Evolutionary conservation across 805 yeast genomes (phyloP).

Genomic region (Candida ortonii): DNA sequence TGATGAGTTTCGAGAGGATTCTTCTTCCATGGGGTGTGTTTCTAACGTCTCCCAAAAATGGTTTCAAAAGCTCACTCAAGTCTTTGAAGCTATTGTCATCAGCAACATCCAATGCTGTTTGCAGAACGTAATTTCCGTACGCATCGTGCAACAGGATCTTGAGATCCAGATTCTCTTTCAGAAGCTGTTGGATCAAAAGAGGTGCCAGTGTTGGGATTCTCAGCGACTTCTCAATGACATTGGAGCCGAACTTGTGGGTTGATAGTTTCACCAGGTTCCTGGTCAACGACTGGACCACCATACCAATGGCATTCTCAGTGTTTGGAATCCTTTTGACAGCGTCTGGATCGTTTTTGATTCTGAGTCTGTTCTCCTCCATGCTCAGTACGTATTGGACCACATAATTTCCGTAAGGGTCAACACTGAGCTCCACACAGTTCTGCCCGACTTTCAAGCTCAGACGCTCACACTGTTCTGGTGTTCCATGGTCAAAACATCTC

Average conservation of each 20-base stretch:
- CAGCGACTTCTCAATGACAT: constrained; percentile 56
- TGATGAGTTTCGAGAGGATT: constrained; percentile 61
- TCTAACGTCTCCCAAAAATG: constrained; percentile 73
- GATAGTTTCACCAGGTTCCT: constrained; percentile 37
- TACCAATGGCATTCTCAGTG: constrained; percentile 29
- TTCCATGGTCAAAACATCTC: constrained; percentile 90
- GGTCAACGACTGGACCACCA: constrained; percentile 31
- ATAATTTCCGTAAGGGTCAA: constrained; percentile 96
- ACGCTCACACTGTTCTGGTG: constrained; percentile 60
- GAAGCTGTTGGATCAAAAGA: constrained; percentile 42
- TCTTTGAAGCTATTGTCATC: constrained; percentile 48
- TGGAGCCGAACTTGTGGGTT: constrained; percentile 61
- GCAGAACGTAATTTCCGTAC: constrained; percentile 58
- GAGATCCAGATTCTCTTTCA: constrained; percentile 35
- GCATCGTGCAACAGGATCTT: constrained; percentile 52
- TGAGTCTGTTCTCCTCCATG: constrained; percentile 35
- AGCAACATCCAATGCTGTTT: constrained; percentile 58
- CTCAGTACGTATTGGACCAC: constrained; percentile 87
- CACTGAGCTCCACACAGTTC: constrained; percentile 64
- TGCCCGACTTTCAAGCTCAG: constrained; percentile 67
- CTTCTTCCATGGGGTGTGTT: constrained; percentile 97
- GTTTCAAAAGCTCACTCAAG: constrained; percentile 60
- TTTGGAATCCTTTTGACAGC: constrained; percentile 27
- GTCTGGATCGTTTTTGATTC: constrained; percentile 27
- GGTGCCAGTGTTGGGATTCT: constrained; percentile 46